These are phyloP conservation scores for Magnaporthales sp. DNA, from an alignment of 2,329 filamentous ascomycete genomes.

Conservation along the genomic window DNA sequence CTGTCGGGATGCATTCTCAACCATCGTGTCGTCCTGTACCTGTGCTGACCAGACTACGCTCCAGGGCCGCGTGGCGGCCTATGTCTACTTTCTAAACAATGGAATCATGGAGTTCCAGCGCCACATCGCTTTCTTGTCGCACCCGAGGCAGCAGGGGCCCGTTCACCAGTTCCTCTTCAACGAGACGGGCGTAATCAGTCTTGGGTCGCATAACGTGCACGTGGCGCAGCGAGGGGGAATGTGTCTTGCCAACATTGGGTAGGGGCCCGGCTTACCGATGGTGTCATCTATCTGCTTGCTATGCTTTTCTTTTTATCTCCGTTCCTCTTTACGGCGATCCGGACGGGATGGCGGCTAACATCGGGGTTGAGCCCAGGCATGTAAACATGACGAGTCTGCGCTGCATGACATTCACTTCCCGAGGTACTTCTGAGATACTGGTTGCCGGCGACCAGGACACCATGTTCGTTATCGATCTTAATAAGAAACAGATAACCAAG, in stretches of 20 bases:
- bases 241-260: slow-evolving; percentile 44
- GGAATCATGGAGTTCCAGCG: slow-evolving; percentile 67
- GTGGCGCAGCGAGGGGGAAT: slow-evolving; percentile 49
- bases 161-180: slow-evolving; percentile 87
- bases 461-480: slow-evolving; percentile 70
- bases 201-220: slow-evolving; percentile 78
- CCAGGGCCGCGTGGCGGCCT: slow-evolving; percentile 81
- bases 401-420: slow-evolving; percentile 94
- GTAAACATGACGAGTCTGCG: slow-evolving; percentile 76
- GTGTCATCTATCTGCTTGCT: background rate
- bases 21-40: background rate
- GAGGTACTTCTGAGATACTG: slow-evolving; percentile 73
- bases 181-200: slow-evolving; percentile 79
- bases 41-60: slow-evolving; percentile 1
- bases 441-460: slow-evolving; percentile 78
- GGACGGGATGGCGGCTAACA: slow-evolving; percentile 4
- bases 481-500: slow-evolving; percentile 64
- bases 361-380: slow-evolving; percentile 34
- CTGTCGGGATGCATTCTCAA: background rate
- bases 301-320: background rate
- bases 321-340: background rate
- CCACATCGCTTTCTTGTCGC: slow-evolving; percentile 85
- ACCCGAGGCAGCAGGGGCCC: slow-evolving; percentile 62
- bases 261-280: slow-evolving; percentile 15
- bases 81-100: slow-evolving; percentile 38